Base-by-base conservation (phyloP, 352 stramenopile genomes). In the Globisporangium radiosum region DNA sequence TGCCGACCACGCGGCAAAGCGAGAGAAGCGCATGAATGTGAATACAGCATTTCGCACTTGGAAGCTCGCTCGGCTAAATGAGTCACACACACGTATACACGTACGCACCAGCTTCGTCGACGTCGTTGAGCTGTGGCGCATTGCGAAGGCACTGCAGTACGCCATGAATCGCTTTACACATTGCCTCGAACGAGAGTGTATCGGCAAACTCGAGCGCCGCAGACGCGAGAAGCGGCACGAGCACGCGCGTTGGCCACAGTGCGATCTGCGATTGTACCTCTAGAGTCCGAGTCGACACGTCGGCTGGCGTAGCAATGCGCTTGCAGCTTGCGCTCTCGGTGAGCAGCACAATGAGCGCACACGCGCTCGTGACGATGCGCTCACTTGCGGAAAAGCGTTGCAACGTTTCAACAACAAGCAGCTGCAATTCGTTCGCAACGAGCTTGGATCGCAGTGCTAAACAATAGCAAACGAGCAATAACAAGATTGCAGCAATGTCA, bases 351-450 rank as follows among this genome's bases (percentile, higher is more conserved):
- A 71, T 56, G 47, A 77, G 47, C 49, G 64, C 42, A 33, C 67
- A 73, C 53, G 47, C 70, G 37, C 54, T 51, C 42, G 57, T 4
- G n/a, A 68, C 54, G 11, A 77, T 59, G 33, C 25, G 52, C 58
- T 63, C 37, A 3, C 65, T 58, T 5, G 37, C 48, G 49, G 67
- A 62, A 14, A 63, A 65, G 45, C 62, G 64, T 6, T 55, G 52
- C 33, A 77, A 54, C 7, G 64, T 57, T 37, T 71, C 67, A 37
- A 72, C 7, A 43, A 70, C 37, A 10, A 71, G 52, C 8, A 57
- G 19, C 39, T 72, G 64, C 9, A 75, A 49, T 1, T 64, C 67
- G 37, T 64, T 65, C 17, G 59, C 19, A 17, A 77, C 42, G 37
- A 77, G 40, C 52, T 71, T 71, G 1, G 54, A 43, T 39, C 64